Percentiles rank a stretch among this genome's conserved stretches.
phyloP scores from a whole-genome alignment of 495 filamentous ascomycete species.

The Pseudevernia furfuracea region DNA sequence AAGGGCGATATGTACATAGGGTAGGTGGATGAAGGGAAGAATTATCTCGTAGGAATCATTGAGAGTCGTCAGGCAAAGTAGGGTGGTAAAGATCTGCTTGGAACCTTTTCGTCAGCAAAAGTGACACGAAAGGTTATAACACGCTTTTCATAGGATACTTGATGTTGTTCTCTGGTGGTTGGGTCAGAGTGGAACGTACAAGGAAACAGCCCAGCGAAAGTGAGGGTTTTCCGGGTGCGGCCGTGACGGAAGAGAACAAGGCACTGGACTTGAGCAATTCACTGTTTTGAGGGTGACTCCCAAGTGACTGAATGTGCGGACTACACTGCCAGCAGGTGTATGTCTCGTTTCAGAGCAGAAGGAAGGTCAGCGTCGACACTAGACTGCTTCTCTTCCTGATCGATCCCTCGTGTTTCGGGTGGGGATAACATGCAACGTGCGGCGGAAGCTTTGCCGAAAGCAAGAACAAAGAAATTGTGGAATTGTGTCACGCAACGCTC shows the following conservation, averaged over 20 bases:
- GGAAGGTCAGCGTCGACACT: background rate
- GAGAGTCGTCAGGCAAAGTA: background rate
- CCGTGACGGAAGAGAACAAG: background rate
- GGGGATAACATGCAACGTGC: no score
- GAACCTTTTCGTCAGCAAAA: background rate
- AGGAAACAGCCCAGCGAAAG: conserved; percentile 3
- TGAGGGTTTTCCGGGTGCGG: background rate
- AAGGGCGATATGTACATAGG: conserved; percentile 15
- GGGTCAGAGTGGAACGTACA: background rate
- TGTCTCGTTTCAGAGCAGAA: background rate
- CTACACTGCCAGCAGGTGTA: background rate
- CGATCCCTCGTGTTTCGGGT: background rate
- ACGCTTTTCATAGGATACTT: background rate
- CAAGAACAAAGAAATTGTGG: background rate
- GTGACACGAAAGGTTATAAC: background rate
- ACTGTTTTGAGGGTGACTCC: background rate
- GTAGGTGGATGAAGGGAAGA: background rate
- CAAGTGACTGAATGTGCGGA: background rate
- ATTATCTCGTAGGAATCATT: background rate
- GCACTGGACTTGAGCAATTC: background rate
- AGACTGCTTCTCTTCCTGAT: background rate
- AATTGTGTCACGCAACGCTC: background rate
- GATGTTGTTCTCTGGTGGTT: background rate
- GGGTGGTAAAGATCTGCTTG: background rate
- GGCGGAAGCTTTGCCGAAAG: background rate